Conservation (phyloP, 805 yeast species). For the Starmerella potacharoeniae region DNA sequence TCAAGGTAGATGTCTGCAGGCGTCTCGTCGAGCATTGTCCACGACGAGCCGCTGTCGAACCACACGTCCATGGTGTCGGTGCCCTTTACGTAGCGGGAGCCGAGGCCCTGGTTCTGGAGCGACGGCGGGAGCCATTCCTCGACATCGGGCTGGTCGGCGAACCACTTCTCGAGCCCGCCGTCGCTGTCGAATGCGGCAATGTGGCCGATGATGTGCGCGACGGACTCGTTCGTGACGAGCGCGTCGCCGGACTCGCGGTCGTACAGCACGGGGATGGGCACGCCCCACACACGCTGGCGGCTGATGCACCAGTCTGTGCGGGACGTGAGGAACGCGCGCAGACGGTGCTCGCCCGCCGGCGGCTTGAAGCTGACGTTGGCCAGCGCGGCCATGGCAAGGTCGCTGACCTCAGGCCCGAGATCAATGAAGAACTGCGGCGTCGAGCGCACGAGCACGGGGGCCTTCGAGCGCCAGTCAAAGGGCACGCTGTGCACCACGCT, state of each 20-base stretch:
- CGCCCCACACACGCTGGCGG: slow-evolving; percentile 95
- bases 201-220: slow-evolving; percentile 45
- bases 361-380: slow-evolving; percentile 62
- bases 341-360: slow-evolving; percentile 54
- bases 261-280: slow-evolving; percentile 84
- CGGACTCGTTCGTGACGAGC: slow-evolving; percentile 44
- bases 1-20: slow-evolving; percentile 67
- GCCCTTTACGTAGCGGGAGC: slow-evolving; percentile 46
- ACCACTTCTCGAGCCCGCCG: slow-evolving; percentile 44
- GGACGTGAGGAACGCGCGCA: slow-evolving; percentile 57
- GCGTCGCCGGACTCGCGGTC: slow-evolving; percentile 51
- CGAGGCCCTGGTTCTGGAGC: slow-evolving; percentile 30
- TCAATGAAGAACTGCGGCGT: slow-evolving; percentile 97
- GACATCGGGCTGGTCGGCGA: slow-evolving; percentile 41
- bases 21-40: slow-evolving; percentile 49
- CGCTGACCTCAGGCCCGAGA: slow-evolving; percentile 51
- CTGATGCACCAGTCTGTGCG: slow-evolving; percentile 97
- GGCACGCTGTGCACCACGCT: slow-evolving; percentile 76
- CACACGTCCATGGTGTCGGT: slow-evolving; percentile 96
- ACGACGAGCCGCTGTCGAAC: slow-evolving; percentile 95
- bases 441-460: slow-evolving; percentile 86
- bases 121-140: slow-evolving; percentile 62
- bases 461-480: slow-evolving; percentile 93
- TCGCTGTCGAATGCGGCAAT: slow-evolving; percentile 48
- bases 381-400: slow-evolving; percentile 47